Evolutionary conservation across 768 basidiomycete genomes (phyloP), one percentile per base, ranked within the genome.

Genomic region (Crucibulum laeve): DNA sequence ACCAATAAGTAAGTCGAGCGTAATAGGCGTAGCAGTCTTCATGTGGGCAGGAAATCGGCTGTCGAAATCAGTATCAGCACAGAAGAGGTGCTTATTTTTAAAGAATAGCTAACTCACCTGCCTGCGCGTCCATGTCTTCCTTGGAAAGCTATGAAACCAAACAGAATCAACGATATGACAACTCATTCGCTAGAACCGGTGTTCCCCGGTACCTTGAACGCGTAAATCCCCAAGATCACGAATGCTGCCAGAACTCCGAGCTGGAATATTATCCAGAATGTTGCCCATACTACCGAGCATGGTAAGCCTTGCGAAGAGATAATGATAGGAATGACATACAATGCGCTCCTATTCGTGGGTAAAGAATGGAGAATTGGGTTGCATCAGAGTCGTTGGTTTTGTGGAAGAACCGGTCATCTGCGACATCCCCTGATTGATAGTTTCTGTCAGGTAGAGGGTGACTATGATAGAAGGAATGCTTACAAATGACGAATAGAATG

Each of bases 381-480:
- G 89, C 88, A 57, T 95, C 93, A 1, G 91, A 92, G 55, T 92
- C 89, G 56, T 95, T 95, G 21, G 83, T 76, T 70, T 95, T 95
- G 57, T 92, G 89, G 65, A 94, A 96, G 67, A 94, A 91, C 44
- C 88, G 77, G 58, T 97, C 93, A 60, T 97, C 94, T 34, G 90
- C 80, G 35, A 94, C 84, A 57, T 97, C 93, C 93, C 89, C 89
- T 91, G 54, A 26, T 36, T 10, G 33, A 7, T 28, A 38, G 14
- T 4, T 39, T 25, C n/a, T 37, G n/a, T n/a, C 10, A 37, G 14
- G 19, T 37, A 5, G 11, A 19, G 35, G 10, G 19, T 13, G 14
- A 37, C 11, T 13, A 37, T 43, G 38, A 33, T 28, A n/a, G n/a
- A n/a, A 30, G 17, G 32, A 21, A 41, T 14, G 35, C 84, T 57